Evolutionary conservation across 1,284 basidiomycete genomes (phyloP).

Genomic region (Trametes versicolor): DNA sequence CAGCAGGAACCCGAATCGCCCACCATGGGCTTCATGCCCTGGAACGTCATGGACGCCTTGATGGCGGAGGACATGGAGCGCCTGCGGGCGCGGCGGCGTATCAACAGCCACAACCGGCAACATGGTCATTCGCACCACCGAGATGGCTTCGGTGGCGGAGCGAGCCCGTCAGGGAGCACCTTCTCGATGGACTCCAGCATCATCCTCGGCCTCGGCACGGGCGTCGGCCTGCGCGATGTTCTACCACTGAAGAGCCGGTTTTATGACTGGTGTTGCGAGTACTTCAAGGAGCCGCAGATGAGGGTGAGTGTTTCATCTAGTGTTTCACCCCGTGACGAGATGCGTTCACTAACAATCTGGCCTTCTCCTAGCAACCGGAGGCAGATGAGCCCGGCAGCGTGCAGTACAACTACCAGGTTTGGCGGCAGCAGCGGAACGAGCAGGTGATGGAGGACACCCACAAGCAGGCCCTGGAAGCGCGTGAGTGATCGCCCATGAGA

Average conservation of each 20-base stretch:
- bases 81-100: slow-evolving; percentile 72
- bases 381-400: slow-evolving; percentile 95
- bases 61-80: slow-evolving; percentile 94
- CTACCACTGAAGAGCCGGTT: slow-evolving; percentile 92
- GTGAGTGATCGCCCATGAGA: slow-evolving; percentile 53
- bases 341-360: slow-evolving; percentile 16
- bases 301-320: slow-evolving; percentile 64
- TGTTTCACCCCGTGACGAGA: slow-evolving; percentile 5
- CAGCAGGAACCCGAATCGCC: slow-evolving; percentile 35
- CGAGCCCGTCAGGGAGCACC: slow-evolving; percentile 77
- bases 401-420: slow-evolving; percentile 95
- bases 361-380: slow-evolving; percentile 79
- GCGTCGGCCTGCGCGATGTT: slow-evolving; percentile 73
- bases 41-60: slow-evolving; percentile 85
- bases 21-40: slow-evolving; percentile 66
- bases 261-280: slow-evolving; percentile 97
- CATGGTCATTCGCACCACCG: slow-evolving; percentile 33
- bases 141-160: slow-evolving; percentile 48
- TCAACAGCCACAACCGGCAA: slow-evolving; percentile 45
- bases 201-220: slow-evolving; percentile 79
- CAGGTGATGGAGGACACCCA: slow-evolving; percentile 78
- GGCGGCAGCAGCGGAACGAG: slow-evolving; percentile 94
- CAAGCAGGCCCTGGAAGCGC: slow-evolving; percentile 74
- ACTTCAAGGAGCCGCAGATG: slow-evolving; percentile 99
- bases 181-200: slow-evolving; percentile 80